These are phyloP conservation scores for Ogataea methylovora DNA, from an alignment of 805 yeast species.

Conservation along the genomic window DNA sequence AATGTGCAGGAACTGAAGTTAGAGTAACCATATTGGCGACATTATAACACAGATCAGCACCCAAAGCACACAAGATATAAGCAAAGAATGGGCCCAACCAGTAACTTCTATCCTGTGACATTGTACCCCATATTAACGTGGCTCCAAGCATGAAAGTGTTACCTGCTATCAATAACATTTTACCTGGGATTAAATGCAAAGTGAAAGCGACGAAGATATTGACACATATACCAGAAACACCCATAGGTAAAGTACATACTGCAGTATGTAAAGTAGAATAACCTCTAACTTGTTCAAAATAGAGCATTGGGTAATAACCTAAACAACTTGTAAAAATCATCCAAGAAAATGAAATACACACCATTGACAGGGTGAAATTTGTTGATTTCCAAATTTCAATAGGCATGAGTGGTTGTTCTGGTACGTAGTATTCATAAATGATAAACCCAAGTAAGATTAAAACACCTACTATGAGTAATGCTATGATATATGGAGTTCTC, in stretches of 20 bases:
- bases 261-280: slow-evolving; percentile 29
- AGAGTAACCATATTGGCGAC: slow-evolving; percentile 31
- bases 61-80: slow-evolving; percentile 25
- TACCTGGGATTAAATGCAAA: slow-evolving; percentile 30
- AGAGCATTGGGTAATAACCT: slow-evolving; percentile 27
- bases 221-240: slow-evolving; percentile 27
- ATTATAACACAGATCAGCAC: slow-evolving; percentile 34
- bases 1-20: slow-evolving; percentile 23
- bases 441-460: slow-evolving; percentile 20
- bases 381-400: slow-evolving; percentile 28
- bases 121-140: slow-evolving; percentile 29
- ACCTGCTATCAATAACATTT: slow-evolving; percentile 24
- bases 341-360: slow-evolving; percentile 25
- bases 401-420: slow-evolving; percentile 32
- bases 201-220: slow-evolving; percentile 30
- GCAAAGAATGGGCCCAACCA: slow-evolving; percentile 35
- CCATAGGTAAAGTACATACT: slow-evolving; percentile 29
- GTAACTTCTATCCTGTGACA: slow-evolving; percentile 20
- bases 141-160: slow-evolving; percentile 21
- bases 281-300: slow-evolving; percentile 27
- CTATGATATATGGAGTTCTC: slow-evolving; percentile 33
- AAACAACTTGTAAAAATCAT: slow-evolving; percentile 28
- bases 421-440: slow-evolving; percentile 28
- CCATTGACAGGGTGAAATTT: slow-evolving; percentile 27
- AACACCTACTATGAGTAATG: slow-evolving; percentile 26